Evolutionary conservation across 2,329 filamentous ascomycete genomes (phyloP), one percentile per base, ranked within the genome.

Genomic region (Periconia macrospinosa): DNA sequence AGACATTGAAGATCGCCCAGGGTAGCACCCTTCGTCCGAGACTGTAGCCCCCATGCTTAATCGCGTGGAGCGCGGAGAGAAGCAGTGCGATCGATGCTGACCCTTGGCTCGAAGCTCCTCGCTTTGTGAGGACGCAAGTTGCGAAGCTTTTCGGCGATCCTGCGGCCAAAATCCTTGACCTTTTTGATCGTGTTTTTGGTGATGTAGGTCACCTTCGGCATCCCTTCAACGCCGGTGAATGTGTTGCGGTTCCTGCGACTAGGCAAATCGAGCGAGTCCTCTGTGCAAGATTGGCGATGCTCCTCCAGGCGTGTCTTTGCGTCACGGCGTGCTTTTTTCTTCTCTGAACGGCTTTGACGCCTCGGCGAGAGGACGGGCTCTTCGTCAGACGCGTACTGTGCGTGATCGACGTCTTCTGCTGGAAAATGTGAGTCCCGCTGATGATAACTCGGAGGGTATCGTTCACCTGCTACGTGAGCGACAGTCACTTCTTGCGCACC

Each of bases 391-490:
- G 53, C 62, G 37, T 68, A 61, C 17, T 54, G 44, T 40, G 64
- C 65, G 42, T 66, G 58, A 20, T 40, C 52, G n/a, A 41, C 35
- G 15, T 50, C 44, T 15, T 45, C 47, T 43, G 52, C 42, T 44
- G 43, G 47, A 19, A 78, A 61, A 48, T 75, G 71, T 51, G 66
- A 65, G 30, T 70, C 66, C 15, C 67, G 75, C 17, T 71, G 75
- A 30, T 80, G 66, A 45, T 73, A 74, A 48, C 76, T 77, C 10
- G 76, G 79, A 23, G 79, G 79, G 59, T 81, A 81, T 23, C 79
- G 76, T 53, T 81, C 79, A 41, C 79, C 78, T 27, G 74, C 73
- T 47, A 71, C 73, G 62, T 74, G 69, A 47, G 66, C 50, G 37
- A 64, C 60, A 52, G 69, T 66, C 27, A 59, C 57, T 52, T 50